A percentile compares a stretch with the other conserved stretches of the same genome.
Evolutionary conservation across 2,329 filamentous ascomycete species (phyloP).

Genomic region (Rutstroemia sp.): DNA sequence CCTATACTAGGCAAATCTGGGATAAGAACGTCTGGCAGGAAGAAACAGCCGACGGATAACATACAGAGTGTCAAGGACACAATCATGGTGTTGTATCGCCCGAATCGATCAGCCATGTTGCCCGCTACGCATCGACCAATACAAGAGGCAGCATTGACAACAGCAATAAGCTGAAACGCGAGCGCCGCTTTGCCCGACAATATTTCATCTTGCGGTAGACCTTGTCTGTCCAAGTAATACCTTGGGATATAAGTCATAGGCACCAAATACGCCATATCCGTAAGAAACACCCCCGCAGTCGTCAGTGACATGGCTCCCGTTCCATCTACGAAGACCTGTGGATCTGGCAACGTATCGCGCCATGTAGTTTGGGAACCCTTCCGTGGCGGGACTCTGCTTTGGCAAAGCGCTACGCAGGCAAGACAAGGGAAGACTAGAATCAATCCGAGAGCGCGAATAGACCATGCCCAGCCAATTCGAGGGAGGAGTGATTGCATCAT

Average conservation of each 20-base stretch:
- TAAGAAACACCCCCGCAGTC: constrained; percentile 59
- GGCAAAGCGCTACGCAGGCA: constrained; percentile 22
- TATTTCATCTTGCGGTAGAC: neutral
- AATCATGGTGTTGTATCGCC: constrained; percentile 78
- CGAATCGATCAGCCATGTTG: constrained; percentile 71
- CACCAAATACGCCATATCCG: constrained; percentile 71
- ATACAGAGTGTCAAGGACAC: constrained; percentile 45
- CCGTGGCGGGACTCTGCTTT: constrained; percentile 47
- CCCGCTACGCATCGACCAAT: constrained; percentile 77
- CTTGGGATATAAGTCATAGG: constrained; percentile 69
- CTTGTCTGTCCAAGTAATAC: constrained; percentile 13
- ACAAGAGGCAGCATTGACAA: constrained; percentile 75
- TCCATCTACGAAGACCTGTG: constrained; percentile 53
- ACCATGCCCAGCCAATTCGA: constrained; percentile 23
- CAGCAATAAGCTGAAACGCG: constrained; percentile 72
- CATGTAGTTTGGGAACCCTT: neutral
- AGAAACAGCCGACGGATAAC: constrained; percentile 57
- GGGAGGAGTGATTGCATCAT: constrained; percentile 29
- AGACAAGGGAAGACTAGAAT: constrained; percentile 19
- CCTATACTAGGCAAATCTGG: neutral
- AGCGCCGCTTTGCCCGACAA: constrained; percentile 35
- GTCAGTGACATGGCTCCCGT: constrained; percentile 52
- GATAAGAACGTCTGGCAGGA: constrained; percentile 53
- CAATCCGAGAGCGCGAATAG: constrained; percentile 21
- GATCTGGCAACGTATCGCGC: constrained; percentile 47